phyloP scores from a whole-genome alignment of 371 early-diverging fungal genomes.

The Mucor lusitanicus region DNA sequence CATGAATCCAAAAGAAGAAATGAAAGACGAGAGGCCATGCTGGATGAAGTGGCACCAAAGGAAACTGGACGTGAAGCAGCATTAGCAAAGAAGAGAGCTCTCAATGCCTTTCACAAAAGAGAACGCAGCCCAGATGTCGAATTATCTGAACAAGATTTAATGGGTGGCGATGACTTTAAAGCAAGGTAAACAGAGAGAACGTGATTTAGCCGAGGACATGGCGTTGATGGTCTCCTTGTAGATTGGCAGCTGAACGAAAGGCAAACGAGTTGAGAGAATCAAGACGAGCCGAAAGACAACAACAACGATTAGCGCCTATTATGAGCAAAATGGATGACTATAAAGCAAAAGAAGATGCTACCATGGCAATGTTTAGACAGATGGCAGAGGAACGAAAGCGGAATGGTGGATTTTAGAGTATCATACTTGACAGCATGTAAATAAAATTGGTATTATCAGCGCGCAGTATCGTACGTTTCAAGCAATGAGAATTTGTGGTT shows the following conservation, averaged over 20 bases:
- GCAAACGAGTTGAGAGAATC: constrained; percentile 50
- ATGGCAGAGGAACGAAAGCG: constrained; percentile 61
- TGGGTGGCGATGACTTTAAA: constrained; percentile 66
- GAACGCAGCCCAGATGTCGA: constrained; percentile 78
- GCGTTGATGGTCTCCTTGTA: background rate
- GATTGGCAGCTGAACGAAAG: constrained; percentile 53
- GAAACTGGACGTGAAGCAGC: constrained; percentile 79
- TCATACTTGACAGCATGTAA: background rate
- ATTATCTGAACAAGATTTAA: constrained; percentile 71
- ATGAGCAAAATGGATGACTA: constrained; percentile 54
- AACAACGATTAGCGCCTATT: constrained; percentile 45
- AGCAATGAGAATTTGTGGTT: background rate
- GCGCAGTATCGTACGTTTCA: background rate
- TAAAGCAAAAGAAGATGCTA: constrained; percentile 65
- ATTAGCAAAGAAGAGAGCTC: constrained; percentile 65
- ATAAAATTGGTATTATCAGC: background rate
- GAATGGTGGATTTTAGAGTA: constrained; percentile 7
- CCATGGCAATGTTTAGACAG: constrained; percentile 69
- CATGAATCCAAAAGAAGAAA: constrained; percentile 50
- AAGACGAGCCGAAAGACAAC: constrained; percentile 28
- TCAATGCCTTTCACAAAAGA: constrained; percentile 65
- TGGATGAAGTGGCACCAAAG: constrained; percentile 85
- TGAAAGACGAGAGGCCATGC: constrained; percentile 60
- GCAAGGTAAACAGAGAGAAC: constrained; percentile 24
- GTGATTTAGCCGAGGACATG: background rate